Base-by-base conservation (phyloP, 257 asterid genomes). In the Solanum ossicruentum region DNA sequence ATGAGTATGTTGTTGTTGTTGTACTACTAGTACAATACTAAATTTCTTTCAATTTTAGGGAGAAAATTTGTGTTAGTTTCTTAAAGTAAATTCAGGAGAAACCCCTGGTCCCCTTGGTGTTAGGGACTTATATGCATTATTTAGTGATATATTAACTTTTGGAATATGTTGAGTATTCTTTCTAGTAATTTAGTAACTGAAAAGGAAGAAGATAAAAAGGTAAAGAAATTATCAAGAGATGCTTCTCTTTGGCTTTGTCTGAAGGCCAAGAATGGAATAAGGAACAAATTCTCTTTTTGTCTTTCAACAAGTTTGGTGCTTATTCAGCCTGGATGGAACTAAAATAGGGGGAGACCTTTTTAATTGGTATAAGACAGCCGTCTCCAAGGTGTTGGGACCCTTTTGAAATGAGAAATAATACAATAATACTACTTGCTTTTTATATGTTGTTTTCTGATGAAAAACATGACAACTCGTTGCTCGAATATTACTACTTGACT, bases 301-400 rank as follows among this genome's bases (percentile, higher is more conserved):
- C 94, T 87, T 89, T 90, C 89, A 81, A 90, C 84, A 89, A 88
- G 93, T 91, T 92, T 88, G 92, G 98, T 90, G 93, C 90, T 88
- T 91, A 92, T 93, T 94, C 94, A 91, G 89, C 88, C 90, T 28
- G 85, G 81, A 90, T 85, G 82, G 89, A 86, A 86, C 86, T 88
- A 84, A 85, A 87, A 90, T 88, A 85, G 85, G 69, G 87, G 83
- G 86, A 87, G 84, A 89, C 88, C 69, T 89, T 88, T 87, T 10
- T 78, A 78, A 86, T 65, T 84, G 89, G 92, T 87, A 89, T 86
- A 86, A 87, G 15, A 77, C 63, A 77, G 61, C 82, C 47, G 20
- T 77, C 82, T 51, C 63, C 82, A 51, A 26, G 82, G 65, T 80
- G 60, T 84, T 86, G 90, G 90, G 91, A 58, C 86, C 89, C 88